phyloP scores from a whole-genome alignment of 2,329 filamentous ascomycete genomes.

The Talaromyces amestolkiae region DNA sequence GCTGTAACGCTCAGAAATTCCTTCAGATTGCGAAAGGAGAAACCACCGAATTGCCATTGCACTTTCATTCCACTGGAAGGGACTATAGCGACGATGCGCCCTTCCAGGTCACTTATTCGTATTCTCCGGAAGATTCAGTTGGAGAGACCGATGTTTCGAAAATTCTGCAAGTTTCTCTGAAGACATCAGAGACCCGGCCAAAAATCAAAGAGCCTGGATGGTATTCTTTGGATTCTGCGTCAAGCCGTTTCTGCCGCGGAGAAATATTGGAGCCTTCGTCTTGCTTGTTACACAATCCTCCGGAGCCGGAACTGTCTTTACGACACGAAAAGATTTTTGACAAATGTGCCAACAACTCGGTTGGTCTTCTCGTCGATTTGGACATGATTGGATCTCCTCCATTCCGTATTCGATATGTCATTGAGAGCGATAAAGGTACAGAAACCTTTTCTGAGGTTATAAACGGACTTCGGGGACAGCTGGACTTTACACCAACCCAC shows the following conservation, averaged over 20 bases:
- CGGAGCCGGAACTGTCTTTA: constrained; percentile 75
- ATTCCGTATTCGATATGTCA: constrained; percentile 77
- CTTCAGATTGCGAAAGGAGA: constrained; percentile 79
- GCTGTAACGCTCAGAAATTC: constrained; percentile 76
- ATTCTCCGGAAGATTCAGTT: constrained; percentile 74
- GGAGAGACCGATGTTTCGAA: constrained; percentile 58
- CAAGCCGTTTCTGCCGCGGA: constrained; percentile 77
- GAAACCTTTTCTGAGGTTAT: constrained; percentile 57
- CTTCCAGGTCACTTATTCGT: constrained; percentile 76
- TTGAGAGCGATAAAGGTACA: constrained; percentile 60
- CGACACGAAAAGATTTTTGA: constrained; percentile 80
- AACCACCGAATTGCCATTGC: constrained; percentile 65
- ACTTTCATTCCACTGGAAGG: constrained; percentile 63
- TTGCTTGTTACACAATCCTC: constrained; percentile 87
- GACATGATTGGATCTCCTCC: constrained; percentile 91
- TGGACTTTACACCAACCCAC: constrained; percentile 76
- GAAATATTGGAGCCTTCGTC: constrained; percentile 91
- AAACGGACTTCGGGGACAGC: constrained; percentile 72
- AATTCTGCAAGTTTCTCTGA: constrained; percentile 55
- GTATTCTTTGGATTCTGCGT: constrained; percentile 78
- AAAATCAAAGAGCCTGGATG: constrained; percentile 74
- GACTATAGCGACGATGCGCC: constrained; percentile 59
- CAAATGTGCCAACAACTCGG: constrained; percentile 90
- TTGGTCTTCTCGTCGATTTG: constrained; percentile 83
- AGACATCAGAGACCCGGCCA: constrained; percentile 62